Conservation (phyloP, 177 flowering plant species). For the Telopea speciosissima region DNA sequence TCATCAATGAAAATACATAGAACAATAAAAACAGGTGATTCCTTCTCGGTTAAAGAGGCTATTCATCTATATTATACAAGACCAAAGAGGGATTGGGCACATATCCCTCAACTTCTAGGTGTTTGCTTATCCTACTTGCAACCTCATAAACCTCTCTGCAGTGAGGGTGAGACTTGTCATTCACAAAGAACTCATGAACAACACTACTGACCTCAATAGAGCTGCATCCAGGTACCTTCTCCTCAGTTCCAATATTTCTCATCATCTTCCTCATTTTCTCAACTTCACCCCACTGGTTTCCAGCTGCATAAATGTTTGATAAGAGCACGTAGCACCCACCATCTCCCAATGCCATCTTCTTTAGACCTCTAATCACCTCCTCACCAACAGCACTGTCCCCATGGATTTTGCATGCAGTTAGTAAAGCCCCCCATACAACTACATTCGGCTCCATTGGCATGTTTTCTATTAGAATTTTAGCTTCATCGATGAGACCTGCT, state of each 20-base stretch:
- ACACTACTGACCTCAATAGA: conserved; percentile 22
- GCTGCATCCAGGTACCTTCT: conserved; percentile 24
- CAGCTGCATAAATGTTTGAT: conserved; percentile 18
- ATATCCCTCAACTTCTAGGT: conserved; percentile 20
- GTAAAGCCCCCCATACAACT: conserved; percentile 22
- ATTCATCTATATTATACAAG: conserved; percentile 15
- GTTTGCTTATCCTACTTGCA: conserved; percentile 10
- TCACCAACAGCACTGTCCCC: conserved; percentile 12
- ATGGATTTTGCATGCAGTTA: conserved; percentile 21
- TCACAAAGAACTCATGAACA: conserved; percentile 22
- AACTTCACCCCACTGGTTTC: conserved; percentile 14
- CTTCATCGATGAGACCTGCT: conserved; percentile 20
- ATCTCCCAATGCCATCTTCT: conserved; percentile 8
- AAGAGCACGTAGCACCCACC: conserved; percentile 21
- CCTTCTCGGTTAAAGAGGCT: not conserved
- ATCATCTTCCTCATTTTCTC: conserved; percentile 15
- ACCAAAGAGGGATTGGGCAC: conserved; percentile 13
- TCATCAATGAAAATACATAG: not conserved
- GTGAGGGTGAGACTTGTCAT: conserved; percentile 14
- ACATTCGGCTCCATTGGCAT: conserved; percentile 24
- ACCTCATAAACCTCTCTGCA: conserved; percentile 14
- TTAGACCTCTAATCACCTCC: conserved; percentile 10
- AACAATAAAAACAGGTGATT: not conserved
- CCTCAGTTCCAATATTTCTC: conserved; percentile 13
- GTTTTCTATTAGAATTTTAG: conserved; percentile 13